Conservation (phyloP, 2,329 filamentous ascomycete genomes). For the Fusarium pininemorale region DNA sequence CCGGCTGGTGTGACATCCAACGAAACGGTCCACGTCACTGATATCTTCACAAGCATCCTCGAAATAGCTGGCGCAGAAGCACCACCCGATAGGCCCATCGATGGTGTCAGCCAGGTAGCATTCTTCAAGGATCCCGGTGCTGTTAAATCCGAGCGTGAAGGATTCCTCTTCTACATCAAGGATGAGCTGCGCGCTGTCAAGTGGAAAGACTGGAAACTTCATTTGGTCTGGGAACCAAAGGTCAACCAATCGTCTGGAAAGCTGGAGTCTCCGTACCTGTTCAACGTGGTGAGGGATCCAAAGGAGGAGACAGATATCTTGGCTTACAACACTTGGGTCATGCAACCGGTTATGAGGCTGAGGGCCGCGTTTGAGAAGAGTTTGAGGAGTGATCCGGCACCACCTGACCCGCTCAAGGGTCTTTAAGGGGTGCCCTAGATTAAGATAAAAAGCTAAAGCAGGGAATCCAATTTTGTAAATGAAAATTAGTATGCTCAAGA, state of each 20-base stretch:
- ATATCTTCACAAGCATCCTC: conserved; percentile 46
- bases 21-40: conserved; percentile 47
- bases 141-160: conserved; percentile 31
- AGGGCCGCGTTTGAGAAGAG: conserved; percentile 42
- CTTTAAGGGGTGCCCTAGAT: not conserved
- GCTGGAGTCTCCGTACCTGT: conserved; percentile 47
- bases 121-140: conserved; percentile 40
- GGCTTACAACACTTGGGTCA: conserved; percentile 46
- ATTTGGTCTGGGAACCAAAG: conserved; percentile 48
- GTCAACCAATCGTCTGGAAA: conserved; percentile 46
- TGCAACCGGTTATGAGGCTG: conserved; percentile 45
- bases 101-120: conserved; percentile 42
- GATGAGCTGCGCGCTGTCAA: conserved; percentile 48
- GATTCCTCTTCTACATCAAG: conserved; percentile 49
- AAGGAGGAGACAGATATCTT: conserved; percentile 48
- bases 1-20: conserved; percentile 42
- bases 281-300: conserved; percentile 45
- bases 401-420: conserved; percentile 45
- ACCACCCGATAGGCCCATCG: conserved; percentile 45
- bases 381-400: conserved; percentile 44
- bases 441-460: accelerated
- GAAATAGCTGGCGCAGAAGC: conserved; percentile 31
- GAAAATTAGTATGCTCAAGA: accelerated
- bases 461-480: not conserved
- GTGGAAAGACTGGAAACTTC: conserved; percentile 49